phyloP scores from a whole-genome alignment of 352 stramenopile species.

The Plasmopara muralis region DNA sequence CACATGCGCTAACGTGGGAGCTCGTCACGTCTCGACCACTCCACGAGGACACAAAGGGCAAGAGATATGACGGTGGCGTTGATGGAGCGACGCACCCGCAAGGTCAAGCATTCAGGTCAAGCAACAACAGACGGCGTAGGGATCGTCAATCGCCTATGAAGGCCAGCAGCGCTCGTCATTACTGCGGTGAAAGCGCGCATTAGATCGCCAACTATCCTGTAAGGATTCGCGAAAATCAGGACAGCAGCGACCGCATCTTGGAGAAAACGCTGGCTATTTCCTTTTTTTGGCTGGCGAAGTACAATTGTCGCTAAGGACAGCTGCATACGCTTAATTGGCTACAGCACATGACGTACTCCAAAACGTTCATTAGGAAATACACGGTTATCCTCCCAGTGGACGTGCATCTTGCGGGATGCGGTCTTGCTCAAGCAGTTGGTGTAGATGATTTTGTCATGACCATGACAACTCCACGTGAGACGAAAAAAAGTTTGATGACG shows the following conservation, averaged over 20 bases:
- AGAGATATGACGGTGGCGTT: conserved; percentile 4
- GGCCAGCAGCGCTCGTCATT: conserved; percentile 1
- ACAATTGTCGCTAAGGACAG: conserved; percentile 5
- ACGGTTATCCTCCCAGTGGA: conserved; percentile 15
- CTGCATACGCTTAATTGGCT: conserved; percentile 15
- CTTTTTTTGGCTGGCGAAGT: conserved; percentile 11
- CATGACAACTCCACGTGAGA: conserved; percentile 11
- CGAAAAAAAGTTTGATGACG: conserved; percentile 15
- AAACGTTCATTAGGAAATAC: conserved; percentile 19
- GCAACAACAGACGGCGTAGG: background rate
- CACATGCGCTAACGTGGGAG: conserved; percentile 14
- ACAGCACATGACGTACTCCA: conserved; percentile 17
- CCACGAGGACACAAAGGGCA: conserved; percentile 11
- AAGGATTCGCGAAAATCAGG: background rate
- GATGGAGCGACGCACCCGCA: conserved; percentile 2
- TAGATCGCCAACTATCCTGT: conserved; percentile 7
- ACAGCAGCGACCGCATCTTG: conserved; percentile 1
- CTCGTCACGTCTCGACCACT: conserved; percentile 10
- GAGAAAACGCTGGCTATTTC: conserved; percentile 5
- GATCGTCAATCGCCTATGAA: background rate
- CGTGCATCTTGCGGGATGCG: conserved; percentile 15
- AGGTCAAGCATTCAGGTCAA: conserved; percentile 4
- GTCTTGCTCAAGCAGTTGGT: conserved; percentile 9
- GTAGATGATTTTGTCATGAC: conserved; percentile 19
- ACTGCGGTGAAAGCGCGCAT: conserved; percentile 7